Base-by-base conservation (phyloP, 1,284 basidiomycete genomes). In the Trametes polyzona region DNA sequence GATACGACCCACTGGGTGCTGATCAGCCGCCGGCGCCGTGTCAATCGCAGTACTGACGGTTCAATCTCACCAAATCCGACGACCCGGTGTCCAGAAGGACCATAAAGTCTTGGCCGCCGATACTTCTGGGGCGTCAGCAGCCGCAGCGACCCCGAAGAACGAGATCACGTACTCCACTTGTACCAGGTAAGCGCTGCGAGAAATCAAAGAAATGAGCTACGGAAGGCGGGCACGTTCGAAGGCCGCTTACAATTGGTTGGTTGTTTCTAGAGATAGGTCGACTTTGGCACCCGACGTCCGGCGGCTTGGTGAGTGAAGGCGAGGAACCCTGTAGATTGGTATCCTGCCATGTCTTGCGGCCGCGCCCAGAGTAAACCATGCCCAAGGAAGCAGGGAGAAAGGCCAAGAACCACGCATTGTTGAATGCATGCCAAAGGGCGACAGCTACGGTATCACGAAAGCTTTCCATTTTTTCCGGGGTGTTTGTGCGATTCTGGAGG, bases 41-140 rank as follows among this genome's bases (percentile, higher is more conserved):
- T 53, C 59, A 55, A 33, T 19, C 41, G 12, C 33, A 50, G 26
- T 37, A 24, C 43, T 52, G 55, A 56, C 37, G 29, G 52, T 46
- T 48, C 17, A 46, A 50, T 63, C 69, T 37, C 57, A 76, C 75
- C 57, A 84, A 69, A 70, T 84, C 82, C 37, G 82, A 76, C 17
- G 82, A 83, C 24, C 82, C 83, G 24, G 82, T 83, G 69, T 84
- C 82, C 50, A 84, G 73, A 39, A 84, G 77, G 44, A 84, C 77
- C 57, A 76, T 74, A 67, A 86, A 81, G 30, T 67, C 55, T 69
- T 86, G 83, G 1, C 67, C 71, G 43, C 78, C 78, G 57, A 80
- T 65, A 54, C 78, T 78, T 57, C 26, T 59, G 11, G 47, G 33
- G 36, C 52, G 48, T 66, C 51, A 60, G 52, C 30, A 41, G 40